Percentiles rank a stretch among this genome's conserved stretches.
Evolutionary conservation across 257 asterid genomes (phyloP).

Genomic region (Nemophila menziesii): DNA sequence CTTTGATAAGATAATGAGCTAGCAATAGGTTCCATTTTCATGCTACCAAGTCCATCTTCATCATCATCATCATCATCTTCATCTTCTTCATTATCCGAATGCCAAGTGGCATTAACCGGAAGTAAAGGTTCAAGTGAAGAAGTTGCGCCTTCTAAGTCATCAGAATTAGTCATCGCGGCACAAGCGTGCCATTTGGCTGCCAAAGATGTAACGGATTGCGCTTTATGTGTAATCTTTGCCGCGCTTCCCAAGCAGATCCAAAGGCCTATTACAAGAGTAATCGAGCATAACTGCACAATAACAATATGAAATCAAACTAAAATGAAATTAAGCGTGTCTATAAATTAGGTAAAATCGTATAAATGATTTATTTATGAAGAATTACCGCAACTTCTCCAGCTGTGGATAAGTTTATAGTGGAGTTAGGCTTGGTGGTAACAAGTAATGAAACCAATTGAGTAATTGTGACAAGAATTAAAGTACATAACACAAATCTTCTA

Average conservation of each 20-base stretch:
- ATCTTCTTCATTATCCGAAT: conserved; percentile 60
- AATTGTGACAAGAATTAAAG: conserved; percentile 53
- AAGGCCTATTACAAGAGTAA: conserved; percentile 73
- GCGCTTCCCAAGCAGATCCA: conserved; percentile 81
- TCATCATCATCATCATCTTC: too few species aligned
- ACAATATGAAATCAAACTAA: too few species aligned
- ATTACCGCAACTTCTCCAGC: conserved; percentile 81
- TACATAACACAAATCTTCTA: conserved; percentile 52
- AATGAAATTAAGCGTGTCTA: too few species aligned
- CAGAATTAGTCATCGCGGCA: conserved; percentile 55
- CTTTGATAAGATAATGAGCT: conserved; percentile 64
- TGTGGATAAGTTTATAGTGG: conserved; percentile 39
- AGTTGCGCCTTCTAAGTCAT: conserved; percentile 29
- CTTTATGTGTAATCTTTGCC: conserved; percentile 86
- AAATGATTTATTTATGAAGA: conserved; percentile 2
- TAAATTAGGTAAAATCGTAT: neutral
- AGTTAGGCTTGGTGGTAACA: conserved; percentile 39
- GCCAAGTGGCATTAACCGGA: conserved; percentile 32
- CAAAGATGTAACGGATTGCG: conserved; percentile 55
- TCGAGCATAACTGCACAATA: conserved; percentile 62
- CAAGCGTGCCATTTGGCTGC: conserved; percentile 94
- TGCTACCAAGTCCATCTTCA: conserved; percentile 65
- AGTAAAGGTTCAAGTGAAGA: conserved; percentile 14
- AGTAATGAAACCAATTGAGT: conserved; percentile 75
- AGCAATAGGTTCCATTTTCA: conserved; percentile 41